A percentile compares a stretch with the other conserved stretches of the same genome.
phyloP scores from a whole-genome alignment of 345 rosid genomes.

The Populus alba region DNA sequence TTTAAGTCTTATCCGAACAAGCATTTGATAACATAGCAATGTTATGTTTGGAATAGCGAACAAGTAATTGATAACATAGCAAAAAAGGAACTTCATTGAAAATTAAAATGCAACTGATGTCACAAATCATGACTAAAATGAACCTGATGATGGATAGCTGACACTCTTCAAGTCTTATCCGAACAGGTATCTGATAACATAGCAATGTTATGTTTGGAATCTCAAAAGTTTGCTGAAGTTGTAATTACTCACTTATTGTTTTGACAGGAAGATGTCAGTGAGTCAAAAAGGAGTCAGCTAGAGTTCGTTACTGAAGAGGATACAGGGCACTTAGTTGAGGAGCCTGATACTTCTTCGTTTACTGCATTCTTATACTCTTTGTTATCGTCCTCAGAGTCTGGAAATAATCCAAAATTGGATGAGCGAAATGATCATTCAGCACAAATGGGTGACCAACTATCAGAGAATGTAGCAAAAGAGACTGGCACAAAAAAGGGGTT shows the following conservation, averaged over 20 bases:
- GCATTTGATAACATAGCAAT: not conserved
- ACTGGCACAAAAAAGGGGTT: conserved; percentile 53
- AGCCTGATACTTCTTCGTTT: conserved; percentile 94
- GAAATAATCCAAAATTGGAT: conserved; percentile 36
- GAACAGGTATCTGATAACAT: not conserved
- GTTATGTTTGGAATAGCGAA: not conserved
- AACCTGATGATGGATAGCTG: not conserved
- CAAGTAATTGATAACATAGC: not conserved
- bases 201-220: not conserved
- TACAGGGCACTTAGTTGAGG: conserved; percentile 43
- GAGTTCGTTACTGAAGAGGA: conserved; percentile 49
- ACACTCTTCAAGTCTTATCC: not conserved
- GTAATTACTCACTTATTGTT: not conserved
- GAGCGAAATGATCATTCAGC: conserved; percentile 41
- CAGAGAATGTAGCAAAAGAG: conserved; percentile 49
- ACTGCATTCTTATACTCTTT: conserved; percentile 85
- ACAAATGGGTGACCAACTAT: conserved; percentile 38
- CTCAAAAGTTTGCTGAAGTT: not conserved
- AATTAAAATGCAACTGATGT: not conserved
- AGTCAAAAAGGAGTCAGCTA: conserved; percentile 43
- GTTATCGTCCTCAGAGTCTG: conserved; percentile 55
- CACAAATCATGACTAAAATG: not conserved
- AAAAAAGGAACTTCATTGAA: too few relatives aligned
- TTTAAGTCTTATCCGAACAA: not conserved
- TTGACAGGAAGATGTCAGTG: conserved; percentile 51